Evolutionary conservation across 495 filamentous ascomycete species (phyloP).

Genomic region (Echria macrotheca): DNA sequence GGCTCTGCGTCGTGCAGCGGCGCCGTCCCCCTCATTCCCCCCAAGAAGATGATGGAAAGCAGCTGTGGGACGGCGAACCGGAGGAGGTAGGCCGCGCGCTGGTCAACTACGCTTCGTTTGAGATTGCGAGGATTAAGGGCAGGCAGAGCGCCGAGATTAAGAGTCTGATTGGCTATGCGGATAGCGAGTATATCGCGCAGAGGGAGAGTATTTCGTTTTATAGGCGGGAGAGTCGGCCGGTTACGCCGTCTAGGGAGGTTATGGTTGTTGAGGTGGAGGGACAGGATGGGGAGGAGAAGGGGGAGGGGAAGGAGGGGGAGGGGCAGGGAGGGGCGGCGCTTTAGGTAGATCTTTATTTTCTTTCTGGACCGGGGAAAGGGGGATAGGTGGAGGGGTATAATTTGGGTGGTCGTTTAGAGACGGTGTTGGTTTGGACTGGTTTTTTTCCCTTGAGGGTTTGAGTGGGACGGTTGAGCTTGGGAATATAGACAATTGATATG

Average conservation of each 20-base stretch:
- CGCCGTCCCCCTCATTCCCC: no score
- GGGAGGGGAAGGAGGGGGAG: no score
- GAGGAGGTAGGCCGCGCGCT: constrained; percentile 87
- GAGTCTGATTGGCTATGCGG: constrained; percentile 76
- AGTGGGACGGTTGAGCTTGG: no score
- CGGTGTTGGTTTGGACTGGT: no score
- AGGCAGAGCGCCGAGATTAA: constrained; percentile 75
- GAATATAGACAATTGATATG: no score
- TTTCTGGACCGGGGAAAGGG: no score
- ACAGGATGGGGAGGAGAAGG: constrained; percentile 28
- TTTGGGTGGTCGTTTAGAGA: constrained; percentile 1
- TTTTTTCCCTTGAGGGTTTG: no score
- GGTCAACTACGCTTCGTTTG: constrained; percentile 83
- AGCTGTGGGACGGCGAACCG: constrained; percentile 48
- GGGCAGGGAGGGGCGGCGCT: neutral
- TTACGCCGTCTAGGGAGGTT: constrained; percentile 32
- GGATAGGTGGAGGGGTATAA: neutral
- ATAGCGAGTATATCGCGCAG: constrained; percentile 89
- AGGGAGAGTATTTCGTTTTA: constrained; percentile 85
- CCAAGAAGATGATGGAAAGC: constrained; percentile 21
- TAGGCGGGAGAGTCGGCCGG: constrained; percentile 33
- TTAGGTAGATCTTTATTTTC: neutral
- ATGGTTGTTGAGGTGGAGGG: constrained; percentile 5
- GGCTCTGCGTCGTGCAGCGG: constrained; percentile 67
- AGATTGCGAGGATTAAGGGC: constrained; percentile 81